Evolutionary conservation across 2,329 filamentous ascomycete species (phyloP).

Genomic region (Akanthomyces lecanii): DNA sequence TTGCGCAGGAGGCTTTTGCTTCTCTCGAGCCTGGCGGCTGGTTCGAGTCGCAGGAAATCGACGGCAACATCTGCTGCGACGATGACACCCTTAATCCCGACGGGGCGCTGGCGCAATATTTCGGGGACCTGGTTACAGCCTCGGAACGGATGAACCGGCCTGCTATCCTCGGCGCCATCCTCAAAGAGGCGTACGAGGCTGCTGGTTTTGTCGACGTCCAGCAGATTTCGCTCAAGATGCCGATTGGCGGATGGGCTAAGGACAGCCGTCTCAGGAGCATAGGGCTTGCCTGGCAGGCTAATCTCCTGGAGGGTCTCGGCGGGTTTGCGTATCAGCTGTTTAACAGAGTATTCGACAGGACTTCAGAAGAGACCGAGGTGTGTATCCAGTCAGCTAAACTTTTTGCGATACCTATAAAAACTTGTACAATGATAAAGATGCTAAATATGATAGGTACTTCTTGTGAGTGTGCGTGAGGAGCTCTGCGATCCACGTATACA

Average conservation of each 20-base stretch:
- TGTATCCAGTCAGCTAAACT: conserved; percentile 16
- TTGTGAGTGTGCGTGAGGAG: conserved; percentile 46
- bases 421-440: conserved; percentile 13
- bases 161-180: conserved; percentile 29
- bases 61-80: conserved; percentile 37
- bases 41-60: conserved; percentile 50
- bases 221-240: conserved; percentile 49
- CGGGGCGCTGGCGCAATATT: conserved; percentile 37
- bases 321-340: conserved; percentile 40
- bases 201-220: conserved; percentile 54
- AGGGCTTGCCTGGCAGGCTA: conserved; percentile 42
- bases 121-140: conserved; percentile 37
- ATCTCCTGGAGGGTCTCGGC: conserved; percentile 40
- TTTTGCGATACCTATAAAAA: not conserved
- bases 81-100: conserved; percentile 40
- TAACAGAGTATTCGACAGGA: conserved; percentile 38
- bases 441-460: conserved; percentile 35
- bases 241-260: conserved; percentile 51
- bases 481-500: conserved; percentile 44
- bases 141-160: conserved; percentile 35
- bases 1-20: conserved; percentile 48
- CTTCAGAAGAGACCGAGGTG: conserved; percentile 46
- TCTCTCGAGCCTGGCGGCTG: conserved; percentile 49
- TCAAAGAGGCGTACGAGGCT: conserved; percentile 37
- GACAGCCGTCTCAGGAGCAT: conserved; percentile 40